A percentile compares a stretch with the other conserved stretches of the same genome.
Conservation (phyloP, 208 protist species). For the Leishmania arabica region DNA sequence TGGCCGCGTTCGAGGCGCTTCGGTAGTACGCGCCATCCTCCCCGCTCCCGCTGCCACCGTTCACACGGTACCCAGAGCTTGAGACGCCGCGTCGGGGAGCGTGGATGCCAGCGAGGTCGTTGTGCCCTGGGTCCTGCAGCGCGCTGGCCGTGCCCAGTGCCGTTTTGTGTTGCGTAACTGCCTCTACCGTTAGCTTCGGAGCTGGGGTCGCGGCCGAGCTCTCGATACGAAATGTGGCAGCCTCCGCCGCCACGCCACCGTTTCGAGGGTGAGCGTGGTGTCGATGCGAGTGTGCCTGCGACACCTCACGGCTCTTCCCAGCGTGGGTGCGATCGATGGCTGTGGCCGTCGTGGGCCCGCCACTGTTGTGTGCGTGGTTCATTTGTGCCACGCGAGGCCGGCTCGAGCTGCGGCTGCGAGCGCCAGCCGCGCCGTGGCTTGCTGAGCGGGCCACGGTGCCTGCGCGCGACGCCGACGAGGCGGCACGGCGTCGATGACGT, state of each 20-base stretch:
- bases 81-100: slow-evolving; percentile 6
- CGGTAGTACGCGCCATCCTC: slow-evolving; percentile 19
- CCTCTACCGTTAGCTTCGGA: slow-evolving; percentile 31
- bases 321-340: slow-evolving; percentile 1
- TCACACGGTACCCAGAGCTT: neutral
- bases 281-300: slow-evolving; percentile 20
- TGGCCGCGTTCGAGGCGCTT: slow-evolving; percentile 34
- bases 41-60: neutral
- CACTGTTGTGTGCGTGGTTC: neutral
- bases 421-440: slow-evolving; percentile 14
- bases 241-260: neutral
- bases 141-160: slow-evolving; percentile 20
- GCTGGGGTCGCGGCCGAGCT: neutral
- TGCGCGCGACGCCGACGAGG: slow-evolving; percentile 22
- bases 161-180: slow-evolving; percentile 26
- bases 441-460: slow-evolving; percentile 14
- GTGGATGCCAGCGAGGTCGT: neutral
- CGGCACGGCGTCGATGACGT: slow-evolving; percentile 25
- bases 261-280: slow-evolving; percentile 16
- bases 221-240: neutral
- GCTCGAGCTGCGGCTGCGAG: slow-evolving; percentile 27
- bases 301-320: slow-evolving; percentile 10
- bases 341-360: neutral
- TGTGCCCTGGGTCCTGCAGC: slow-evolving; percentile 3
- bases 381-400: neutral